Percentiles rank a stretch among this genome's conserved stretches.
Evolutionary conservation across 176 grass and related monocot species (phyloP).

Genomic region (Elymus sibiricus): DNA sequence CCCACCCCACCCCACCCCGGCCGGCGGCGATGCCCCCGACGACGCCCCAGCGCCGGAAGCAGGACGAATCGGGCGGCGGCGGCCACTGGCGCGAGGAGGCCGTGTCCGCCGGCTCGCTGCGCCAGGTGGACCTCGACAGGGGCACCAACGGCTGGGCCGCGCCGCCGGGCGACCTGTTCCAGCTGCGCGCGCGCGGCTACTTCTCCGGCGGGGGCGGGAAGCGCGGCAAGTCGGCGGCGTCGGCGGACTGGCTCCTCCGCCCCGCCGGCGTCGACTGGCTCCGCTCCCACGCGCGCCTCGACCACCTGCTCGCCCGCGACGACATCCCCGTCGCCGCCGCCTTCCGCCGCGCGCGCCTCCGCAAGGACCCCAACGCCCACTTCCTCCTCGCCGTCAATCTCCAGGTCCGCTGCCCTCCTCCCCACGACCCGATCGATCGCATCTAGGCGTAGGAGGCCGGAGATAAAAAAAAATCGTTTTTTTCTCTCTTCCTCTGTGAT

Average conservation of each 20-base stretch:
- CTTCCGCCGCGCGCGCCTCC: constrained; percentile 57
- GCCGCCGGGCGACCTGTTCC: constrained; percentile 84
- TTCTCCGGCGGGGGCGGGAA: constrained; percentile 35
- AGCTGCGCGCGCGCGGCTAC: constrained; percentile 55
- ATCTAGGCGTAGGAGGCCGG: background rate
- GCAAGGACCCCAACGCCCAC: constrained; percentile 45
- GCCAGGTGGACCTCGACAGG: constrained; percentile 63
- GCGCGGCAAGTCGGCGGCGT: constrained; percentile 47
- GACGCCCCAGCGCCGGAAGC: constrained; percentile 9
- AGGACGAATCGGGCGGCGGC: constrained; percentile 11
- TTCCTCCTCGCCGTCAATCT: constrained; percentile 97
- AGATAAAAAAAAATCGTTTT: background rate
- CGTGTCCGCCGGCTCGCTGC: constrained; percentile 50
- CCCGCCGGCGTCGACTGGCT: constrained; percentile 99
- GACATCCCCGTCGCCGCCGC: constrained; percentile 61
- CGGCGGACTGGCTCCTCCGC: constrained; percentile 59
- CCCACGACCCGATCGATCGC: constrained; percentile 7
- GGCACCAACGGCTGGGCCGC: constrained; percentile 94
- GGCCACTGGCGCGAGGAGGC: constrained; percentile 51
- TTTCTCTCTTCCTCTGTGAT: background rate
- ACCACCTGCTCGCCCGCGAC: constrained; percentile 75
- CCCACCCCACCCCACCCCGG: background rate
- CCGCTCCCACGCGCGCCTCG: constrained; percentile 58
- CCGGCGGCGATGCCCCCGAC: constrained; percentile 27
- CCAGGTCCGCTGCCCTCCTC: constrained; percentile 29